These are phyloP conservation scores for Elsinoe batatas DNA, from an alignment of 2,329 filamentous ascomycete genomes.

Conservation along the genomic window DNA sequence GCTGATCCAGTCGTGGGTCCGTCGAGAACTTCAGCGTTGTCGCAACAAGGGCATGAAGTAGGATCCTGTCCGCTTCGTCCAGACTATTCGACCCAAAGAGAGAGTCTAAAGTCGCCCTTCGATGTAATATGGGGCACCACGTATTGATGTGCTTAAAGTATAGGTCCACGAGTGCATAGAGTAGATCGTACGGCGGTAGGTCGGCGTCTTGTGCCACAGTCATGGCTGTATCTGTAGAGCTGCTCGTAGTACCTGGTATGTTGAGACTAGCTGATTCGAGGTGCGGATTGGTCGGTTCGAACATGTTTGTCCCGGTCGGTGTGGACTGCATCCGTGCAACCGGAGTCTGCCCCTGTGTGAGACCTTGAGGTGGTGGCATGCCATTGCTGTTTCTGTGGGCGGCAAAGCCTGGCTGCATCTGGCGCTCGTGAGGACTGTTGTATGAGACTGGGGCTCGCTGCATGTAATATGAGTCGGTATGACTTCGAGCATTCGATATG, in stretches of 20 bases:
- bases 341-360: constrained; percentile 19
- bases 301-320: constrained; percentile 19
- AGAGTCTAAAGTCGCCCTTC: constrained; percentile 68
- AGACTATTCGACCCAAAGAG: constrained; percentile 68
- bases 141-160: constrained; percentile 57
- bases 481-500: constrained; percentile 5
- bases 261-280: constrained; percentile 51
- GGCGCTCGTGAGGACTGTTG: constrained; percentile 19
- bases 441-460: neutral
- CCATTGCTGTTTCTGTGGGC: constrained; percentile 17
- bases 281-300: constrained; percentile 30
- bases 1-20: constrained; percentile 63
- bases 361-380: constrained; percentile 14
- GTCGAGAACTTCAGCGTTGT: constrained; percentile 77
- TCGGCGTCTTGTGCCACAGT: constrained; percentile 34
- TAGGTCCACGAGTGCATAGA: constrained; percentile 50
- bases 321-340: constrained; percentile 13
- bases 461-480: constrained; percentile 6
- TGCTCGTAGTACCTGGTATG: constrained; percentile 35
- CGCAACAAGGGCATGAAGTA: constrained; percentile 81
- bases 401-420: constrained; percentile 3
- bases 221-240: constrained; percentile 18
- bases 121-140: constrained; percentile 80
- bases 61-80: constrained; percentile 70
- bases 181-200: constrained; percentile 50